A percentile compares a stretch with the other conserved stretches of the same genome.
phyloP scores from a whole-genome alignment of 352 stramenopile genomes.

The Phytophthora hibernalis region DNA sequence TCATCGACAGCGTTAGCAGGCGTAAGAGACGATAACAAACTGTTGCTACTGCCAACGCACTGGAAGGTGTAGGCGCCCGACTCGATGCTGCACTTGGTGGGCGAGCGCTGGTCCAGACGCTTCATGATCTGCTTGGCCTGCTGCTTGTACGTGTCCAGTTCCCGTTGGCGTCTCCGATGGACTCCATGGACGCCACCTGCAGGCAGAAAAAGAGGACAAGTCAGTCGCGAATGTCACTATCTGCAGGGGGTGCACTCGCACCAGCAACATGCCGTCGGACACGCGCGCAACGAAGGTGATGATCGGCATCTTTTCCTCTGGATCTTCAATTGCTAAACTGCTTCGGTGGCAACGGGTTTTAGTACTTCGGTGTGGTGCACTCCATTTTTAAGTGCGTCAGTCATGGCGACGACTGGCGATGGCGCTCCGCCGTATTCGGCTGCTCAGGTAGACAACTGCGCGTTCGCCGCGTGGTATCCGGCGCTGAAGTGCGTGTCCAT shows the following conservation, averaged over 20 bases:
- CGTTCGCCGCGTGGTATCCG: slow-evolving; percentile 78
- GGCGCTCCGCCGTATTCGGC: slow-evolving; percentile 58
- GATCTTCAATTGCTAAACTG: slow-evolving; percentile 3
- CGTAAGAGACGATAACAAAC: too few relatives aligned
- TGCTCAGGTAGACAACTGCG: slow-evolving; percentile 83
- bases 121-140: slow-evolving; percentile 96
- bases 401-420: slow-evolving; percentile 1
- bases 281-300: slow-evolving; percentile 95
- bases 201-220: neutral
- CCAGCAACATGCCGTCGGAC: slow-evolving; percentile 94
- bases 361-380: neutral
- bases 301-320: slow-evolving; percentile 86
- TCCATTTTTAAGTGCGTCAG: neutral
- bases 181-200: slow-evolving; percentile 95
- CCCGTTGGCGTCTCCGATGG: slow-evolving; percentile 77
- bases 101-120: slow-evolving; percentile 89
- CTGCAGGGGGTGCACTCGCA: slow-evolving; percentile 30
- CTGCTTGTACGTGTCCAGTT: slow-evolving; percentile 92
- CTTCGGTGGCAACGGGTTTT: neutral
- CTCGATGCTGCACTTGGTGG: slow-evolving; percentile 95
- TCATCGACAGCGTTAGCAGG: neutral
- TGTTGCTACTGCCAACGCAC: slow-evolving; percentile 53
- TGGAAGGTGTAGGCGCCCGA: slow-evolving; percentile 93
- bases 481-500: slow-evolving; percentile 65
- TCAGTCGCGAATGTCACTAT: neutral